Base-by-base conservation (phyloP, 2,329 filamentous ascomycete genomes). In the Clonostachys byssicola region DNA sequence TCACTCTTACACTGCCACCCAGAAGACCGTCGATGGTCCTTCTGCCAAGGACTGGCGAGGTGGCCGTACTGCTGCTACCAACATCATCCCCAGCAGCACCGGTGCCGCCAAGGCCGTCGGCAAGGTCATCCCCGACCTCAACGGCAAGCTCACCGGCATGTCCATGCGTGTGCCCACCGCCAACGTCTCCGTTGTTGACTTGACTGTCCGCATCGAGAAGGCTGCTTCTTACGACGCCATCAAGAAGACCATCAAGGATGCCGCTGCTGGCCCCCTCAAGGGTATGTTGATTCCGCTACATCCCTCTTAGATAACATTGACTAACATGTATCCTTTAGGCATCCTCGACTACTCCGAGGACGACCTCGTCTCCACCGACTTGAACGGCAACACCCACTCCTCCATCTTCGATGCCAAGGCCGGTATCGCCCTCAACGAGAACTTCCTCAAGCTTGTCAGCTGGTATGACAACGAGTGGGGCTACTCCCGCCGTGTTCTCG, bases 401-500 rank as follows among this genome's bases (percentile, higher is more conserved):
- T 96, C 92, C 78, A 95, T 97, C 83, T 96, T 99, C 75, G 94
- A 99, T 72, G 92, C 91, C 73, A 95, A 96, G 88, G 94, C 94
- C 52, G 94, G 94, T 83, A 97, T 99, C 76, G 88, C 92, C 58
- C 87, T 99, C 63, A 99, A 97, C 85, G 75, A 91, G 66, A 92
- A 96, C 86, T 97, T 97, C 73, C 85, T 96, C 83, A 99, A 99
- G 88, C 83, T 99, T 54, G 88, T 96, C 71, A 86, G 86, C 64
- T 97, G 92, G 94, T 96, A 96, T 78, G 91, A 96, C 83, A 97
- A 97, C 83, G 92, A 97, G 85, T 96, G 92, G 91, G 94, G 92
- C 67, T 97, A 99, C 88, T 95, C 89, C 73, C 92, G 92, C 79
- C 94, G 88, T 84, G 88, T 92, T 64, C 77, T 92, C 60, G 88